Base-by-base conservation (phyloP, 179 eudicot species). In the Camellia oleifera region DNA sequence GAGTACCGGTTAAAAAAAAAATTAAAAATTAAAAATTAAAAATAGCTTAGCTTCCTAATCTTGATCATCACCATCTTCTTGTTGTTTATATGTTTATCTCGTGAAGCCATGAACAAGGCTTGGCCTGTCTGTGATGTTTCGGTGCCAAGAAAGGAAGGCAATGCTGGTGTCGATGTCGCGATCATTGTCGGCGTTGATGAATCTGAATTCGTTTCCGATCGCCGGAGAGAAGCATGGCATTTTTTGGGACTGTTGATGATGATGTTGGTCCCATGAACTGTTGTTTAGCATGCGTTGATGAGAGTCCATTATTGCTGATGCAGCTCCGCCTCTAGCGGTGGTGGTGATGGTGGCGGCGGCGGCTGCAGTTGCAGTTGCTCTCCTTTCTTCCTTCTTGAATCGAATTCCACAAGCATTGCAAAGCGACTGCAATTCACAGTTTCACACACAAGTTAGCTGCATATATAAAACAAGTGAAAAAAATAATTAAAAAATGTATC, bases 381-480 rank as follows among this genome's bases (percentile, higher is more conserved):
- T 84, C 77, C 99, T 87, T 74, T 96, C 99, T 69, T 96, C 99
- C 44, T 96, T 96, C 92, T 96, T 96, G 90, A 80, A 96, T 81
- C 99, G 86, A 76, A 96, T 96, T 69, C 99, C 99, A 73, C 99
- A 96, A 3, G 99, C 99, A 83, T 96, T 96, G 89, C 98, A 96
- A 17, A 95, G 86, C 7, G 98, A 95, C 98, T 95, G 94, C 88
- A 70, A 57, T 69, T 57, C 76, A 45, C 26, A 6, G 48, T 15
- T 32, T 45, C 12, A 61, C 7, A 75, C 5, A 61, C 20, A 17
- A 8, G 44, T 46, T 42, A 68, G 69, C n/a, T 68, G 20, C 57
- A 79, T 48, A 4, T 56, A 72, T 63, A 20, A 9, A 7, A 61
- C 50, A 72, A 15, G 9, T 7, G 23, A 13, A 13, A 23, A 50